Base-by-base conservation (phyloP, 305 asterid species). In the Petunia hybrid region DNA sequence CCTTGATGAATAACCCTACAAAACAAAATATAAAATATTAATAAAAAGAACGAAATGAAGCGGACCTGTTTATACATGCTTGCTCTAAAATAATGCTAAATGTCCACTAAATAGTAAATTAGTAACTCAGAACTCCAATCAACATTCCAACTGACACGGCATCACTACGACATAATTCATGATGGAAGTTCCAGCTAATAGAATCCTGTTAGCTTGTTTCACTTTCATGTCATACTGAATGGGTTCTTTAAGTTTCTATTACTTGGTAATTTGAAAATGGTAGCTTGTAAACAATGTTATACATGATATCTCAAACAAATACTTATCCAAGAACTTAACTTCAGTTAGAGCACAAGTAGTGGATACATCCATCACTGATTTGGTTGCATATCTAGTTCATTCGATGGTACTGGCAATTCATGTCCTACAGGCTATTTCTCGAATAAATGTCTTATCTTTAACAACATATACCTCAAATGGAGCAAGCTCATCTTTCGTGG, bases 1-100 rank as follows among this genome's bases (percentile, higher is more conserved):
- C 82, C 98, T 87, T 53, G 98, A 93, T 8, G 97, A 93, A 86
- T 85, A 92, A 3, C 90, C 91, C 98, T 94, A 86, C 40, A 70
- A 78, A 51, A 42, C 57, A 39, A 70, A 59, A 48, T 22, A 22
- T 22, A 22, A 42, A 14, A 57, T 31, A 41, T 40, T 38, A 77
- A 71, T 16, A 4, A 78, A 65, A 35, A 4, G 55, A 31, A 53
- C 46, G 6, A 60, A 75, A 42, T 16, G 51, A 78, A 80, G 60
- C 46, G 6, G 57, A 81, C 31, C 4, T 41, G 55, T 41, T 67
- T 67, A 67, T 41, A 73, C 43, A 22, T 22, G 2, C 35, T 16
- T 38, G 36, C 53, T 1, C 68, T 8, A 16, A 67, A 1, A 42
- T 41, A 41, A 22, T n/a, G 56, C 45, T 42, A 68, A 8, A 3